These are phyloP conservation scores for Russula foetens DNA, from an alignment of 768 basidiomycete genomes.

Conservation along the genomic window DNA sequence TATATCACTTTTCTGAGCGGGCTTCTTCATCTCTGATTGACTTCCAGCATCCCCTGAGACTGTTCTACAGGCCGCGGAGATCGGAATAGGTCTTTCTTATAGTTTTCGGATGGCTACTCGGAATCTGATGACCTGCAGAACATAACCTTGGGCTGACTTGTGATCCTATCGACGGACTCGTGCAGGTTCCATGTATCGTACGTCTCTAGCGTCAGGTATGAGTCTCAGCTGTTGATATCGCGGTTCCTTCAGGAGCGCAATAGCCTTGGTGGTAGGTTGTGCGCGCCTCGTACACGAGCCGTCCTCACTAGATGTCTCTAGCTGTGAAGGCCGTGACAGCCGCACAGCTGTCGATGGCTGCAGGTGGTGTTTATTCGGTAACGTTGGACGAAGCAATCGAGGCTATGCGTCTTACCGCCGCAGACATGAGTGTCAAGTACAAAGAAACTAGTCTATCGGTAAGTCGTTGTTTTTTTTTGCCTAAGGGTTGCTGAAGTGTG, in stretches of 20 bases:
- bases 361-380: slow-evolving; percentile 79
- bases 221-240: not conserved
- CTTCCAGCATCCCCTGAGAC: slow-evolving; percentile 67
- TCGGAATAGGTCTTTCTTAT: slow-evolving; percentile 63
- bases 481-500: not conserved
- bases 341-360: slow-evolving; percentile 90
- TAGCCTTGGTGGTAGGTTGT: slow-evolving; percentile 62
- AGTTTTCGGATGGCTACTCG: not conserved
- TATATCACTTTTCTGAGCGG: slow-evolving; percentile 23
- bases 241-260: slow-evolving; percentile 58
- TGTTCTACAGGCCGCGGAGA: slow-evolving; percentile 83
- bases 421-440: slow-evolving; percentile 93
- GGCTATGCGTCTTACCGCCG: slow-evolving; percentile 87
- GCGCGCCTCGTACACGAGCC: not conserved
- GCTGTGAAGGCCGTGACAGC: slow-evolving; percentile 92
- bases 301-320: slow-evolving; percentile 24
- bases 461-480: slow-evolving; percentile 24
- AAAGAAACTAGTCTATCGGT: slow-evolving; percentile 94
- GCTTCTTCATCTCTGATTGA: slow-evolving; percentile 1
- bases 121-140: slow-evolving; percentile 36
- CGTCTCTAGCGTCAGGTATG: slow-evolving; percentile 25
- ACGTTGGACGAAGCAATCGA: slow-evolving; percentile 93
- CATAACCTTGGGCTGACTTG: slow-evolving; percentile 88
- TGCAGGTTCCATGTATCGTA: slow-evolving; percentile 95
- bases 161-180: slow-evolving; percentile 88